Base-by-base conservation (phyloP, 2,329 filamentous ascomycete genomes). In the Fusarium hainanense region DNA sequence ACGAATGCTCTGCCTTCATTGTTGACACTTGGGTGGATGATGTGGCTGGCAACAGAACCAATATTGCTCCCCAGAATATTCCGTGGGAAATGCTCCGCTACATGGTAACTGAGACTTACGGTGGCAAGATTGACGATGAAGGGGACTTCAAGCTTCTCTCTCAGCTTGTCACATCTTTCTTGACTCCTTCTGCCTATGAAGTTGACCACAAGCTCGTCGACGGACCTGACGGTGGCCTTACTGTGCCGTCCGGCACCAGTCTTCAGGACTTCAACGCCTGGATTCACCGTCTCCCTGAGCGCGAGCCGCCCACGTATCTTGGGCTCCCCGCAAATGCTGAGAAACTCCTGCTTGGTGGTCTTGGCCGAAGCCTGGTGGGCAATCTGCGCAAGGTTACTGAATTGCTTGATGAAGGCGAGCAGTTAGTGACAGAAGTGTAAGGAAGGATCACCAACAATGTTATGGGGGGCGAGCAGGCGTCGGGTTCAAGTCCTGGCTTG, bases 11-110 rank as follows among this genome's bases (percentile, higher is more conserved):
- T 47, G 93, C 93, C 57, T 96, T 93, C 80, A 97, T 99, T 71
- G 93, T 98, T 73, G 96, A 99, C 77, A 93, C 92, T 32, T 99
- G 96, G 96, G 87, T 98, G 68, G 93, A 98, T 74, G 85, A 85
- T 7, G 89, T 93, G 32, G 92, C 95, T 4, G 89, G 92, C 73
- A 93, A 92, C 70, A 91, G 96, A 63, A 95, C 93, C 64, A 99
- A 99, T 79, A 90, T 99, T 73, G 93, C 94, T 4, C 96, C 96
- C 7, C 89, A 92, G 75, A 97, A 97, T 77, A 93, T 99, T 21
- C 97, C 96, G 2, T 99, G 96, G 96, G 92, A 97, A 60, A 94
- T 99, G 88, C 91, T 99, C 68, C 91, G 93, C 65, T 94, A 92
- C 57, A 88, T 99, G 18, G 88, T 99, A 61, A 92, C 92, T 2